Conservation (phyloP, 805 yeast genomes). For the Saturnispora diversa region DNA sequence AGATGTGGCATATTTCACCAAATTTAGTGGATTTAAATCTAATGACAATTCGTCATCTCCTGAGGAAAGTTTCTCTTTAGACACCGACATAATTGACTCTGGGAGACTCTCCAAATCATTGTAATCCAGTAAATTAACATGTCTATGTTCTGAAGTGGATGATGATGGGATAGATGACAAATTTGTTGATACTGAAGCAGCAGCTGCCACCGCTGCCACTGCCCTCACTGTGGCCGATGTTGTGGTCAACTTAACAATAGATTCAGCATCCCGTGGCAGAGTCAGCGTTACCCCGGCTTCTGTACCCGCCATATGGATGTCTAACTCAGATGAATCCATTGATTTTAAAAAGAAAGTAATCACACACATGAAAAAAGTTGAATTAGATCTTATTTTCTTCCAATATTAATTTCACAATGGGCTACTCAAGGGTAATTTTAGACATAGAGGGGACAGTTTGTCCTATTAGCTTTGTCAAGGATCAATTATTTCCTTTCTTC, state of each 20-base stretch:
- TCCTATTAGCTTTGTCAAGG: slow-evolving; percentile 83
- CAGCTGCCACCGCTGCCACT: background rate
- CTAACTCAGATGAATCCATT: slow-evolving; percentile 4
- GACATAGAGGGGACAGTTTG: slow-evolving; percentile 94
- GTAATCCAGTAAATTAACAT: background rate
- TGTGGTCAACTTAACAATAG: background rate
- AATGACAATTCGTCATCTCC: slow-evolving; percentile 10
- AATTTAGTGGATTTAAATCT: slow-evolving; percentile 21
- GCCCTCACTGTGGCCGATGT: no score
- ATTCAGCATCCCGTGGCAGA: slow-evolving; percentile 1
- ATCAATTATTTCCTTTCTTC: slow-evolving; percentile 70
- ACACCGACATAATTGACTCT: background rate
- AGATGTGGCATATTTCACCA: slow-evolving; percentile 10
- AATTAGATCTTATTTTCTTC: no score
- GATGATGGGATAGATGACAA: background rate
- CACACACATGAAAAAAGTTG: no score
- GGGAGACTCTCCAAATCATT: background rate
- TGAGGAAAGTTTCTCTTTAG: no score
- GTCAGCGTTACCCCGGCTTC: background rate
- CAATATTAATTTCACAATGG: background rate
- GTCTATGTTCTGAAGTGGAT: background rate
- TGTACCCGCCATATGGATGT: background rate
- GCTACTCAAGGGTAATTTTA: slow-evolving; percentile 35
- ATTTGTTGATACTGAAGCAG: background rate
- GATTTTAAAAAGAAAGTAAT: background rate